Percentiles rank a stretch among this genome's conserved stretches.
Evolutionary conservation across 2,329 filamentous ascomycete species (phyloP).

Genomic region (Penicillium sp.): DNA sequence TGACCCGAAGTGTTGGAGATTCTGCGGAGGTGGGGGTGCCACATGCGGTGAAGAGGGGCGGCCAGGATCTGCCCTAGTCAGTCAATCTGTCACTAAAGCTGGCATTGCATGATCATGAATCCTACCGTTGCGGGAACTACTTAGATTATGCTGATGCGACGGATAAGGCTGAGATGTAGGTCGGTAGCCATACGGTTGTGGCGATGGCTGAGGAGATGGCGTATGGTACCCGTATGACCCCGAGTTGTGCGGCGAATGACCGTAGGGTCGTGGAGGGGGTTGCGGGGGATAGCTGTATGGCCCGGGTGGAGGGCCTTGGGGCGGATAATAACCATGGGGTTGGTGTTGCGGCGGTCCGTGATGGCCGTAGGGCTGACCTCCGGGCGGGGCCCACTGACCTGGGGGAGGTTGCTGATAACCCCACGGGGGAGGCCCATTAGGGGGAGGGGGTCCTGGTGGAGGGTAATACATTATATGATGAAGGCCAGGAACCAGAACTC

Average conservation of each 20-base stretch:
- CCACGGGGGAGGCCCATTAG: slow-evolving; percentile 15
- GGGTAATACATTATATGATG: slow-evolving; percentile 11
- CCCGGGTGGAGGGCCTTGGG: slow-evolving; percentile 11
- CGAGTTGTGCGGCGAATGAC: slow-evolving; percentile 11
- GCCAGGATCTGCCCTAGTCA: slow-evolving; percentile 46
- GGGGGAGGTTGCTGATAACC: slow-evolving; percentile 12
- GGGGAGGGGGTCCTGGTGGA: slow-evolving; percentile 16
- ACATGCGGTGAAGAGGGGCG: slow-evolving; percentile 53
- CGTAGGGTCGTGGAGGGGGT: slow-evolving; percentile 20
- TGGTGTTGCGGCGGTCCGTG: neutral
- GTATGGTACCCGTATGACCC: slow-evolving; percentile 9
- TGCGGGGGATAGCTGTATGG: neutral
- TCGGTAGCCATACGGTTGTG: slow-evolving; percentile 3
- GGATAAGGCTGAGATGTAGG: slow-evolving; percentile 7
- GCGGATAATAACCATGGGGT: neutral
- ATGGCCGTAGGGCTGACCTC: neutral
- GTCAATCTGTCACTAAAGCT: slow-evolving; percentile 3
- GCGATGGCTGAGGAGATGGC: slow-evolving; percentile 8
- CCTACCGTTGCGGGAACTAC: slow-evolving; percentile 15
- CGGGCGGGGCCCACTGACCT: neutral
- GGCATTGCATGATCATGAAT: neutral
- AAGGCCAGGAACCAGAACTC: neutral
- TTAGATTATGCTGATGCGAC: slow-evolving; percentile 11
- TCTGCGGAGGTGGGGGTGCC: slow-evolving; percentile 67
- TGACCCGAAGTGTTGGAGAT: slow-evolving; percentile 71